Conservation (phyloP, 129 eudicot species). For the sunflower (Helianthus annuus) region DNA sequence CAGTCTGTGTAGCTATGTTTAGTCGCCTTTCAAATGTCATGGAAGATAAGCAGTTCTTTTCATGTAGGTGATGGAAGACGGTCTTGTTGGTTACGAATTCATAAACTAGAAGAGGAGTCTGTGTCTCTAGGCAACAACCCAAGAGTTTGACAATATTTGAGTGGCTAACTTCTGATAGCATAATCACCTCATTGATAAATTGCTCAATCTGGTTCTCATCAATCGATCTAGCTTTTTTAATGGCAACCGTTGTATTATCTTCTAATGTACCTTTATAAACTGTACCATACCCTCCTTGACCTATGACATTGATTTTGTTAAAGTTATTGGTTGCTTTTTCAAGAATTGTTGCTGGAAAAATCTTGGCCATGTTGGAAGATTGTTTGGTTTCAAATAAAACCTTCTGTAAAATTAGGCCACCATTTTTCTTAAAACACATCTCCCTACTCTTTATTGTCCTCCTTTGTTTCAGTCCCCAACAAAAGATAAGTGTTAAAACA, state of each 20-base stretch:
- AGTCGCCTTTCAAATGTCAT: not conserved
- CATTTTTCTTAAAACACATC: not conserved
- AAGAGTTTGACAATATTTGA: not conserved
- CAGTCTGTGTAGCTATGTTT: conserved; percentile 1
- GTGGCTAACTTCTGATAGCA: conserved; percentile 5
- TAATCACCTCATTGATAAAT: conserved; percentile 11
- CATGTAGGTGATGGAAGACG: conserved; percentile 7
- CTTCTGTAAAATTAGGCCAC: not conserved
- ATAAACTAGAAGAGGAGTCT: conserved; percentile 8
- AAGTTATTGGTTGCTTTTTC: conserved; percentile 8
- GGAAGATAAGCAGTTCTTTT: not conserved
- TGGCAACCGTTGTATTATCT: not conserved
- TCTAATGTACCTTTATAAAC: conserved; percentile 5
- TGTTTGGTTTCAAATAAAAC: not conserved
- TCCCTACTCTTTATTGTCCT: not conserved
- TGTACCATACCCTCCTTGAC: conserved; percentile 8
- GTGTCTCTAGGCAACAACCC: conserved; percentile 9
- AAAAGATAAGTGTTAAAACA: not conserved
- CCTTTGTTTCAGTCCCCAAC: conserved; percentile 6
- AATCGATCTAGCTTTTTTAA: not conserved
- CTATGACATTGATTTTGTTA: conserved; percentile 1
- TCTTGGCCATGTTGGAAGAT: conserved; percentile 5
- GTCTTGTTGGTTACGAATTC: conserved; percentile 8
- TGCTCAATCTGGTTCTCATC: not conserved
- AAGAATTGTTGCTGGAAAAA: conserved; percentile 4